Evolutionary conservation across 192 early-diverging fungal species (phyloP), one percentile per base, ranked within the genome.

Genomic region (Coemansia sp.): DNA sequence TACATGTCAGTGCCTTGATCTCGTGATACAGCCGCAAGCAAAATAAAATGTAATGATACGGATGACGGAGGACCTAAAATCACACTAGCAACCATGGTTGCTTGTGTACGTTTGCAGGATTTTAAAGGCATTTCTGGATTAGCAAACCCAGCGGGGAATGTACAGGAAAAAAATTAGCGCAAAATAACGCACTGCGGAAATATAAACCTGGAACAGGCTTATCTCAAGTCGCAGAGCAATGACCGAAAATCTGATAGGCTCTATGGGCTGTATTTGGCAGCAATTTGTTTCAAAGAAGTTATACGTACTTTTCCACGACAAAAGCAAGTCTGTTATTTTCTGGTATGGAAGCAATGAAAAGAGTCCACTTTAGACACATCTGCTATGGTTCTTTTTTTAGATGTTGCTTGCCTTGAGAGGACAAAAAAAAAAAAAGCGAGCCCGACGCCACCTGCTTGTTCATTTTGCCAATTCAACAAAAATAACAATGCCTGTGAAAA

Each of bases 331-430:
- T 46, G 39, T 17, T 17, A 10, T 36, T 36, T 6, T 6, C 33
- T 6, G 10, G 11, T 46, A 46, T 46, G 39, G 2, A 14, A 14
- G 39, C 39, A 46, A 46, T 46, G 9, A 46, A 46, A 46, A 46
- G 33, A 6, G 39, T 14, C 39, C 39, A 17, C 11, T 46, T 46
- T 46, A 14, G 14, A 14, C 39, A 14, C 39, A 46, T 46, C 5
- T 14, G 39, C 39, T 46, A 14, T 46, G 53, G 53, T 4, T n/a
- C 52, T 54, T 54, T 54, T 42, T 42, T 42, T 21, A 46, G 59
- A 6, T 30, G 21, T 29, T 59, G 14, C 57, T 36, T 30, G 32
- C 4, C 33, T 20, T 10, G 30, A 46, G 39, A 46, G 39, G 39
- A 46, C 11, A 10, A 17, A 14, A 46, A 46, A 9, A 9, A 39